These are phyloP conservation scores for Metschnikowia amazonensis DNA, from an alignment of 805 yeast genomes.

Conservation along the genomic window DNA sequence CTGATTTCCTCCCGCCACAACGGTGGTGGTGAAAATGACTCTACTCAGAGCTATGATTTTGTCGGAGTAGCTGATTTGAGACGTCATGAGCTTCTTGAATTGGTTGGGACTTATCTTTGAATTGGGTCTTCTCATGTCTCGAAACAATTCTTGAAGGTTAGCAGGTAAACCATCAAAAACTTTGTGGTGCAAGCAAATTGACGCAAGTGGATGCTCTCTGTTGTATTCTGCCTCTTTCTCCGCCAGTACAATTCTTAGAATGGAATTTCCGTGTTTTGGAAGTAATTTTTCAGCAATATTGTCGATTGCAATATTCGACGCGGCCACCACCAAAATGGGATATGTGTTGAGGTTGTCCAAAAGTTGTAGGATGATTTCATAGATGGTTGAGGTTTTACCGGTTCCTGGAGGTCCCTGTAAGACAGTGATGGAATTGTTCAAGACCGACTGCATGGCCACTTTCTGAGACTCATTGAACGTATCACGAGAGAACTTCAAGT, in stretches of 20 bases:
- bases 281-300: slow-evolving; percentile 69
- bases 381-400: slow-evolving; percentile 43
- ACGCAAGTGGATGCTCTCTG: slow-evolving; percentile 51
- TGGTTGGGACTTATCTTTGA: slow-evolving; percentile 29
- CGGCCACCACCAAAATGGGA: slow-evolving; percentile 71
- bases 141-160: slow-evolving; percentile 39
- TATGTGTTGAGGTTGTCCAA: slow-evolving; percentile 51
- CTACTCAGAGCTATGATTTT: slow-evolving; percentile 45
- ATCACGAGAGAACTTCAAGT: slow-evolving; percentile 46
- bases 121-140: slow-evolving; percentile 36
- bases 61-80: slow-evolving; percentile 42
- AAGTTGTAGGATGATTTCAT: slow-evolving; percentile 48
- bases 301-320: slow-evolving; percentile 72
- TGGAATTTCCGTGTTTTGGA: slow-evolving; percentile 45
- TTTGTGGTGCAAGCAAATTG: slow-evolving; percentile 63
- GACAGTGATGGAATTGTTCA: slow-evolving; percentile 47
- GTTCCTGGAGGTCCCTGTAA: slow-evolving; percentile 45
- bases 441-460: slow-evolving; percentile 47
- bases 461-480: slow-evolving; percentile 57
- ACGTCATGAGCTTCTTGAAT: slow-evolving; percentile 48
- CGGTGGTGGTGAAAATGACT: slow-evolving; percentile 71
- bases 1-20: slow-evolving; percentile 61
- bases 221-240: slow-evolving; percentile 62
- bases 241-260: slow-evolving; percentile 55
- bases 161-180: slow-evolving; percentile 48